Evolutionary conservation across 192 early-diverging fungal genomes (phyloP).

Genomic region (Linnemannia exigua): DNA sequence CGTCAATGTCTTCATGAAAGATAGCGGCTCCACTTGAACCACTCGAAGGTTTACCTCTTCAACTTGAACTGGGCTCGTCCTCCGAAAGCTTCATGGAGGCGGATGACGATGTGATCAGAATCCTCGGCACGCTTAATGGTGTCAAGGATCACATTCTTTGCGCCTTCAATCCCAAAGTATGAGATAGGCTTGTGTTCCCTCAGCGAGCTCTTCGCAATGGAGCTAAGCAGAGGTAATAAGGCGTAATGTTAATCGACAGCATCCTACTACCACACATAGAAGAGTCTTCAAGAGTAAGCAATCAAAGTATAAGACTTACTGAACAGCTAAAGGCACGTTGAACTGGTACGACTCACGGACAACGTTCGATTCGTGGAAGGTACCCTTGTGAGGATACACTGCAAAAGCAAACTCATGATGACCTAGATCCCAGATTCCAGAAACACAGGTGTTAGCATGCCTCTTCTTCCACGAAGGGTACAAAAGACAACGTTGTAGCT

Average conservation of each 20-base stretch:
- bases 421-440: slow-evolving; percentile 72
- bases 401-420: slow-evolving; percentile 91
- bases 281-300: not conserved
- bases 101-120: slow-evolving; percentile 76
- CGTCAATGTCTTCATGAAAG: not conserved
- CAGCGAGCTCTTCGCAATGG: slow-evolving; percentile 21
- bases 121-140: slow-evolving; percentile 93
- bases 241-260: not conserved
- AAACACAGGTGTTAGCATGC: slow-evolving; percentile 44
- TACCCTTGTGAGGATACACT: slow-evolving; percentile 87
- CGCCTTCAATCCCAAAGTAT: slow-evolving; percentile 61
- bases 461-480: not conserved
- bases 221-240: slow-evolving; percentile 8
- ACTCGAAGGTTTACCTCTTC: slow-evolving; percentile 53
- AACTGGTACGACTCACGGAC: slow-evolving; percentile 92
- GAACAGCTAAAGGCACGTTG: slow-evolving; percentile 83
- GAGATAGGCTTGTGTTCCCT: slow-evolving; percentile 12
- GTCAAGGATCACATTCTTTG: slow-evolving; percentile 89
- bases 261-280: not conserved
- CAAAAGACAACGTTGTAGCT: not conserved
- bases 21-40: not conserved
- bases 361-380: slow-evolving; percentile 87
- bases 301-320: slow-evolving; percentile 24
- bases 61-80: slow-evolving; percentile 77
- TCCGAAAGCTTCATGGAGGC: slow-evolving; percentile 94